phyloP scores from a whole-genome alignment of 1,284 basidiomycete species.

The Xerocomus minutiporus region DNA sequence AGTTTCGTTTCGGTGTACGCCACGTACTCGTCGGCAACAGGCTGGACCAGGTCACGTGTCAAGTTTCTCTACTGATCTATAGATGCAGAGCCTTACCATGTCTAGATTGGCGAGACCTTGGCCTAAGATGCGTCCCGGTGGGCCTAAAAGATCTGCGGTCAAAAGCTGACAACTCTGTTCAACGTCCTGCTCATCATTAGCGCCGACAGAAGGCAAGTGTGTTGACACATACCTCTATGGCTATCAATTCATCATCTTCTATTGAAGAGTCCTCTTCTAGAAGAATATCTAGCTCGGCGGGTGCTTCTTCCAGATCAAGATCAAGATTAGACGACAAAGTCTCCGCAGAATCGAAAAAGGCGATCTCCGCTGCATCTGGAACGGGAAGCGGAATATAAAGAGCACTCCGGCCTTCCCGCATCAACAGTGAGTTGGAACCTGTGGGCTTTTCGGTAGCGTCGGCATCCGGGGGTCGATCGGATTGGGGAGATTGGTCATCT shows the following conservation, averaged over 20 bases:
- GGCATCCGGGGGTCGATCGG: background rate
- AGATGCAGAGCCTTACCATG: constrained; percentile 8
- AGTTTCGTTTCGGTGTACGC: background rate
- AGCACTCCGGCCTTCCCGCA: background rate
- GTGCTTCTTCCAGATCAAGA: background rate
- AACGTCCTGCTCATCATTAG: constrained; percentile 1
- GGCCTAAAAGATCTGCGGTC: background rate
- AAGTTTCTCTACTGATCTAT: background rate
- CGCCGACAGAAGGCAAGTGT: background rate
- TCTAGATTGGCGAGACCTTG: background rate
- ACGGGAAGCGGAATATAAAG: constrained; percentile 19
- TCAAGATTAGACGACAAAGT: background rate
- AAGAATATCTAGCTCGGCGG: background rate
- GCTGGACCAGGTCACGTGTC: constrained; percentile 7
- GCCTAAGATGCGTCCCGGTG: background rate
- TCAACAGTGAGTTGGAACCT: background rate
- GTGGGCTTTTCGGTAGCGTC: background rate
- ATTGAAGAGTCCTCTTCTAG: background rate
- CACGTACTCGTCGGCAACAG: background rate
- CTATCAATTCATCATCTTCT: background rate
- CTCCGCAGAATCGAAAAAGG: constrained; percentile 16
- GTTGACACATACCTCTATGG: constrained; percentile 5
- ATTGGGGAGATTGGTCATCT: background rate
- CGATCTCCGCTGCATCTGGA: constrained; percentile 12
- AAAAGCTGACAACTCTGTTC: constrained; percentile 1